phyloP scores from a whole-genome alignment of 179 eudicot genomes.

The Pouteria campechiana region DNA sequence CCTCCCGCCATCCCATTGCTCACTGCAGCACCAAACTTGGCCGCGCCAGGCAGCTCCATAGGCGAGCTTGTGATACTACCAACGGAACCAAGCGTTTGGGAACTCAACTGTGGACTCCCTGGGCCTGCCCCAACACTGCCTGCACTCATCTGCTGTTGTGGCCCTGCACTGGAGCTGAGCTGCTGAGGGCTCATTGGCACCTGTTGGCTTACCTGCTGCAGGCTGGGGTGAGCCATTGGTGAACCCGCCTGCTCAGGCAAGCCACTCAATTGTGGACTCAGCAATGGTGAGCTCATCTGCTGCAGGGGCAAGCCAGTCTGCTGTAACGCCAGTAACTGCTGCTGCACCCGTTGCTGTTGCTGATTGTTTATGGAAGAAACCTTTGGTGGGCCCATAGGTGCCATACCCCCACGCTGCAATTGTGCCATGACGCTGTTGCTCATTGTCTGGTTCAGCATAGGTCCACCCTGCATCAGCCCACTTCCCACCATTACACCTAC shows the following conservation, averaged over 20 bases:
- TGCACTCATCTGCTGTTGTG: neutral
- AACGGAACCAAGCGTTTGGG: neutral
- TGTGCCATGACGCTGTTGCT: too few relatives aligned
- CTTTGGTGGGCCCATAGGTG: neutral
- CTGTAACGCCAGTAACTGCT: neutral
- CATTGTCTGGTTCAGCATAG: too few relatives aligned
- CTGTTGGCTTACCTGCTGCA: neutral
- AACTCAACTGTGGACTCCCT: slow-evolving; percentile 1
- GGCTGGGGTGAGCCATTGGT: neutral
- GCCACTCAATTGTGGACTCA: neutral
- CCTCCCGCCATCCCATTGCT: too few relatives aligned
- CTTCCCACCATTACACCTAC: too few relatives aligned
- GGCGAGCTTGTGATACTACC: slow-evolving; percentile 1
- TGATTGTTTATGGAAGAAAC: neutral
- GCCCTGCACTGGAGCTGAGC: neutral
- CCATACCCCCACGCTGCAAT: neutral
- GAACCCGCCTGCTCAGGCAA: slow-evolving; percentile 4
- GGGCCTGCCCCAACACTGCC: neutral
- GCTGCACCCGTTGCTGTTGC: neutral
- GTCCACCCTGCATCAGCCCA: too few relatives aligned
- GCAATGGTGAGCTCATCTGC: neutral
- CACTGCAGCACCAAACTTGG: neutral
- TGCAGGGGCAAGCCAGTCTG: too few relatives aligned
- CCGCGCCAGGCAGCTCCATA: neutral
- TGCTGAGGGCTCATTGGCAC: slow-evolving; percentile 1